Base-by-base conservation (phyloP, 140 eudicot genomes). In the Ambrosia hybrid region DNA sequence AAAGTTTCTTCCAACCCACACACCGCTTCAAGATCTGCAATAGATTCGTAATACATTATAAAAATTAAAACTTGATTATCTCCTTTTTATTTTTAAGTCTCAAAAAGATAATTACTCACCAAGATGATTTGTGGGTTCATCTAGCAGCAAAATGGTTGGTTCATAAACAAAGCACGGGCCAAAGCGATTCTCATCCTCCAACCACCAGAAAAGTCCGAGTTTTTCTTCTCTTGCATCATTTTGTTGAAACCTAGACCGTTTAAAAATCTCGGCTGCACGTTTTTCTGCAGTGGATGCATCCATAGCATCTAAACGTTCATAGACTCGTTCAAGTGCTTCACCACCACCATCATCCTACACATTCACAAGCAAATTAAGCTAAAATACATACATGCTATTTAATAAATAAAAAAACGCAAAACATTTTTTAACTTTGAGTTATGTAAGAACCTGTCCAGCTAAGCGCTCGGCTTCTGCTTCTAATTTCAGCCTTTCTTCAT, bases 161-260 rank as follows among this genome's bases (percentile, higher is more conserved):
- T 93, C 96, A 93, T 90, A 67, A 93, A 93, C 75, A 93, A 80
- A 14, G 98, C 96, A 51, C 98, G 82, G 9, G 98, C 98, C 43
- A 93, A 74, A 80, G 98, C 98, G 52, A 93, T 93, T 72, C 98
- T 84, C 98, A 93, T 93, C 51, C 98, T 93, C 98, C 98, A 93
- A 12, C 98, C 98, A 82, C 98, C 98, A 70, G 98, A 93, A 61
- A 93, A 93, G 65, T 93, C 98, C 6, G 86, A 80, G 2, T 97
- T 89, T 75, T 93, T 93, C 89, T 93, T 87, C 33, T 62, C 94
- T 76, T 93, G 98, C 98, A 93, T 90, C 67, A 73, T 34, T 78
- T 90, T 93, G 80, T 73, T 71, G 59, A 93, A 93, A 14, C 98
- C 98, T 26, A 93, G 91, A 79, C 98, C 98, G 67, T 64, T 85